Percentiles rank a stretch among this genome's conserved stretches.
Evolutionary conservation across 768 basidiomycete genomes (phyloP).

Genomic region (Rhodotorula paludigena): DNA sequence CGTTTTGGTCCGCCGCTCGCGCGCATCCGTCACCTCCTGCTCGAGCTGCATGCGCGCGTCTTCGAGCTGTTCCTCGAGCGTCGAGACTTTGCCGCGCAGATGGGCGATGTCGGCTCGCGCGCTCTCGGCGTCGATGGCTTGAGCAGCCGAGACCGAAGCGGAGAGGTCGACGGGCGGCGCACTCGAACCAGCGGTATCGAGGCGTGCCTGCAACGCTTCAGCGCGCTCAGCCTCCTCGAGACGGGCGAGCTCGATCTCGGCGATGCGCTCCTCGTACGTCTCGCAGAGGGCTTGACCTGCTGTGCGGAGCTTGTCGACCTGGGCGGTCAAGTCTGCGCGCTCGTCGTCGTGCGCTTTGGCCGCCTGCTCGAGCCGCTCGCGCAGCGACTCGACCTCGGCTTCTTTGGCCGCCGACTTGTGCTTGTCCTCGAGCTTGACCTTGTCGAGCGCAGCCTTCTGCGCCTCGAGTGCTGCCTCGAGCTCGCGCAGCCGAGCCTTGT

Average conservation of each 20-base stretch:
- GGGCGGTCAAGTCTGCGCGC: constrained; percentile 60
- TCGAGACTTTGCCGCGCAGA: constrained; percentile 67
- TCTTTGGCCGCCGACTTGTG: constrained; percentile 52
- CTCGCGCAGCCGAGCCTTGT: constrained; percentile 21
- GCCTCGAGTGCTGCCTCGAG: constrained; percentile 44
- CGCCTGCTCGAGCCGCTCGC: constrained; percentile 53
- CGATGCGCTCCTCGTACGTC: constrained; percentile 83
- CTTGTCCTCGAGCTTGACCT: constrained; percentile 22
- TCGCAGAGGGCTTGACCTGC: constrained; percentile 94
- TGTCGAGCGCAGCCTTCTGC: constrained; percentile 24
- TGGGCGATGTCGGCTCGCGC: constrained; percentile 85
- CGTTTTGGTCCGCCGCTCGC: constrained; percentile 39
- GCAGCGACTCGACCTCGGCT: constrained; percentile 59
- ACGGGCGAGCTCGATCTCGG: constrained; percentile 62
- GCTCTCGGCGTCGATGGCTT: constrained; percentile 90
- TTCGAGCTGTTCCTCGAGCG: constrained; percentile 78
- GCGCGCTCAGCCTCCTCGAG: constrained; percentile 72
- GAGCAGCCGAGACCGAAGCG: constrained; percentile 53
- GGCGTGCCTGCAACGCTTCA: constrained; percentile 57
- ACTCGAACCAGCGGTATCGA: constrained; percentile 36
- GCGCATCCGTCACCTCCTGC: constrained; percentile 53
- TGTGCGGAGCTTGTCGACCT: constrained; percentile 76
- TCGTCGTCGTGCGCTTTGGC: constrained; percentile 56
- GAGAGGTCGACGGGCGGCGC: not conserved
- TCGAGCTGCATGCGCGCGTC: constrained; percentile 63